Evolutionary conservation across 106 monocot genomes (phyloP).

Genomic region (Posidonia australis): DNA sequence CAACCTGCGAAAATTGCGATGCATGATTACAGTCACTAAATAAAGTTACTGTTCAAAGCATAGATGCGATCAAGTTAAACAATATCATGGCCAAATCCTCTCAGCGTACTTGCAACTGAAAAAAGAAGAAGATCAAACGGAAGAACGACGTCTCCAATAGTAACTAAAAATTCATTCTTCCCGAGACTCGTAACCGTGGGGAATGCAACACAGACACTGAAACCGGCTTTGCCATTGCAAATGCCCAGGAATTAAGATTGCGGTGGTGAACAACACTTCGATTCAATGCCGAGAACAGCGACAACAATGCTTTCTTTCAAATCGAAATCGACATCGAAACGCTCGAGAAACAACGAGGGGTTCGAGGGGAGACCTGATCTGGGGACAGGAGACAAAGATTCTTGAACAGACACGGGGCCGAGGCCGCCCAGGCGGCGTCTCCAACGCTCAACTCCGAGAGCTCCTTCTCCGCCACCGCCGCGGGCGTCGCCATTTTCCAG

Average conservation of each 20-base stretch:
- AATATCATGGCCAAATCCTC: no score
- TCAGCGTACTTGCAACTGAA: no score
- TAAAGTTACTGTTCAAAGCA: neutral
- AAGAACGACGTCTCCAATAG: neutral
- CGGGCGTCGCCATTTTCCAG: neutral
- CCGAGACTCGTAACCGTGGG: neutral
- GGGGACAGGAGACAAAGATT: conserved; percentile 52
- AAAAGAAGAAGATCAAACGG: neutral
- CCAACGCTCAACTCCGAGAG: conserved; percentile 18
- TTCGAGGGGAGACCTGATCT: conserved; percentile 29
- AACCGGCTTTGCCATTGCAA: neutral
- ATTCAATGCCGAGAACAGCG: no score
- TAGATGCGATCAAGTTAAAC: no score
- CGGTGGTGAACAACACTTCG: no score
- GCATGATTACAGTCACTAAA: neutral
- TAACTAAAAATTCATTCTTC: neutral
- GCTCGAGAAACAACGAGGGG: neutral
- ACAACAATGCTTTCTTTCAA: neutral
- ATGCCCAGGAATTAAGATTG: no score
- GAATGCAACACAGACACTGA: neutral
- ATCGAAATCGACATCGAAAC: no score
- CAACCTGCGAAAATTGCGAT: conserved; percentile 25
- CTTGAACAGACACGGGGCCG: conserved; percentile 40
- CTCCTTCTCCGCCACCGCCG: conserved; percentile 1
- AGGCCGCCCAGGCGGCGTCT: conserved; percentile 29